Evolutionary conservation across 2,329 filamentous ascomycete genomes (phyloP).

Genomic region (Blastomyces emzantsi): DNA sequence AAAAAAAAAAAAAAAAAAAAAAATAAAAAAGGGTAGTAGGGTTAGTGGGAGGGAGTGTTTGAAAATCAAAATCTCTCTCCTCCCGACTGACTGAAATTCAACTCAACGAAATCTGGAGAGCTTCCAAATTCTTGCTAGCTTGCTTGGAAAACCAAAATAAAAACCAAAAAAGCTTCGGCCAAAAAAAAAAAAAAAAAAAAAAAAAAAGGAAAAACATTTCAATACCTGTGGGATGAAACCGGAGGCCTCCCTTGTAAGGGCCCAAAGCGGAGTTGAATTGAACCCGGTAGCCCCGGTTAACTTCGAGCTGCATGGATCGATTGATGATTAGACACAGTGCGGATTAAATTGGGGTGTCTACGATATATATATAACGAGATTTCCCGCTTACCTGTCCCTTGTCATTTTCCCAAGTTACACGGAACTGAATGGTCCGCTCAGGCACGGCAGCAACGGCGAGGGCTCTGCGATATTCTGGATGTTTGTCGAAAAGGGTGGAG

Average conservation of each 20-base stretch:
- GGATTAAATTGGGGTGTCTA: slow-evolving; percentile 9
- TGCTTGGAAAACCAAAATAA: too few species aligned
- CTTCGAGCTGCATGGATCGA: slow-evolving; percentile 52
- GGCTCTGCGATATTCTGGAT: slow-evolving; percentile 89
- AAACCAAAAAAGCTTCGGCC: neutral
- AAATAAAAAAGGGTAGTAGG: too few species aligned
- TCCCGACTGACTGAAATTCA: too few species aligned
- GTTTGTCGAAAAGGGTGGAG: slow-evolving; percentile 83
- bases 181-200: too few species aligned
- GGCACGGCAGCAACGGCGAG: slow-evolving; percentile 81
- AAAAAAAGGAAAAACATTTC: neutral
- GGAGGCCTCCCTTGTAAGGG: slow-evolving; percentile 94
- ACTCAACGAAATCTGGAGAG: too few species aligned
- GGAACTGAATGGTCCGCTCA: slow-evolving; percentile 95
- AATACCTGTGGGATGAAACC: slow-evolving; percentile 71
- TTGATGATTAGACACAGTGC: neutral
- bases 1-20: too few species aligned
- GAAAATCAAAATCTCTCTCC: too few species aligned
- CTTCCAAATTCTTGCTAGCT: too few species aligned
- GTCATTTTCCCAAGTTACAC: slow-evolving; percentile 95
- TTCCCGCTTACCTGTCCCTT: slow-evolving; percentile 47
- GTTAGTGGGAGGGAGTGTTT: too few species aligned
- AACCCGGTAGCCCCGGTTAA: slow-evolving; percentile 92
- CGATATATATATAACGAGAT: neutral
- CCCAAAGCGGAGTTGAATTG: slow-evolving; percentile 98